phyloP scores from a whole-genome alignment of 495 filamentous ascomycete species.

The Hypoxylon fragiforme region DNA sequence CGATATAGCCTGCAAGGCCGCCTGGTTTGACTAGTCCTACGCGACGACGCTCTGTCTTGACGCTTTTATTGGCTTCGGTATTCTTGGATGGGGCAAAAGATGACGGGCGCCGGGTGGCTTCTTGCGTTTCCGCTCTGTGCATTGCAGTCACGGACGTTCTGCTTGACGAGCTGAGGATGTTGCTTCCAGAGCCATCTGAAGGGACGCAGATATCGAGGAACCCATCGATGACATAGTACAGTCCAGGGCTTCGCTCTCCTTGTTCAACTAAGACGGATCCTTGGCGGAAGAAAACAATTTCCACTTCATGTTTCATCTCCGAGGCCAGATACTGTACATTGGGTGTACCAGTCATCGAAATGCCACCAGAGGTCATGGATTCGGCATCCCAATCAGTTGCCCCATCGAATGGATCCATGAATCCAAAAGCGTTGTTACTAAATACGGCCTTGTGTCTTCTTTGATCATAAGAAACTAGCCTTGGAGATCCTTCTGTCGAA shows the following conservation, averaged over 20 bases:
- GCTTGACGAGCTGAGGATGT: constrained; percentile 41
- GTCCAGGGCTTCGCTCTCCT: constrained; percentile 89
- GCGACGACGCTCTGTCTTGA: constrained; percentile 53
- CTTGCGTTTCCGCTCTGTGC: constrained; percentile 39
- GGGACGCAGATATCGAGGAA: constrained; percentile 84
- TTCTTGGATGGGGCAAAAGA: constrained; percentile 23
- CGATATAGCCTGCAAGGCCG: constrained; percentile 90
- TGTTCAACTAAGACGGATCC: constrained; percentile 96
- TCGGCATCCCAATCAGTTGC: constrained; percentile 84
- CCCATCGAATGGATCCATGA: constrained; percentile 87
- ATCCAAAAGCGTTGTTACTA: constrained; percentile 83
- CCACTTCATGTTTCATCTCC: constrained; percentile 88
- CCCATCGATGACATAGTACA: constrained; percentile 98
- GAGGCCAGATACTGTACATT: constrained; percentile 59
- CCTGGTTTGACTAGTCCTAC: constrained; percentile 94
- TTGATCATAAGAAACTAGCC: constrained; percentile 82
- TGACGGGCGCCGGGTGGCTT: constrained; percentile 23
- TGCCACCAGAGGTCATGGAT: constrained; percentile 69
- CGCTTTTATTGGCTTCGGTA: constrained; percentile 23
- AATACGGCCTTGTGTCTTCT: constrained; percentile 83
- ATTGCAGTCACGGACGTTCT: constrained; percentile 41
- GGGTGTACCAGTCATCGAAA: constrained; percentile 45
- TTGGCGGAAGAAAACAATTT: constrained; percentile 96
- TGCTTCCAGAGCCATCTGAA: constrained; percentile 39
- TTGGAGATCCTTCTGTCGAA: constrained; percentile 83